phyloP scores from a whole-genome alignment of 2,329 filamentous ascomycete genomes.

The Drechslerella dactyloides region DNA sequence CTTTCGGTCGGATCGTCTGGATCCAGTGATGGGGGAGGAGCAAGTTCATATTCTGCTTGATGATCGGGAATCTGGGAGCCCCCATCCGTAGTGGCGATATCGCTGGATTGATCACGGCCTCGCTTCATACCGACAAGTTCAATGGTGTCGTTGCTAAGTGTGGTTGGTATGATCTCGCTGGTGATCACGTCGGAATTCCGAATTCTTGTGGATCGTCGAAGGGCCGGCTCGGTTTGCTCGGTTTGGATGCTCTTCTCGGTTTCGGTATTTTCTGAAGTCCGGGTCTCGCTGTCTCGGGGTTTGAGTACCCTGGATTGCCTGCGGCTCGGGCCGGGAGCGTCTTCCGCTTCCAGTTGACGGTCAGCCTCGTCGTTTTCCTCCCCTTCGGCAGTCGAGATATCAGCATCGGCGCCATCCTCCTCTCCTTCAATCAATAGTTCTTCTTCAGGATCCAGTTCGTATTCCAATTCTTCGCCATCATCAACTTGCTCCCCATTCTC shows the following conservation, averaged over 20 bases:
- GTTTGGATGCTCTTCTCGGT: conserved; percentile 2
- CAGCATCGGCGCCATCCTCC: neutral
- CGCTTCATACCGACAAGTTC: conserved; percentile 37
- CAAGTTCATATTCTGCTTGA: conserved; percentile 25
- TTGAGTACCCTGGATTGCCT: neutral
- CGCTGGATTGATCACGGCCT: conserved; percentile 34
- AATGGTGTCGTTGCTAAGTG: conserved; percentile 18
- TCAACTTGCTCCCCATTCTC: conserved; percentile 11
- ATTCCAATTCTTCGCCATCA: conserved; percentile 21
- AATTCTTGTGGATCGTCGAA: conserved; percentile 36
- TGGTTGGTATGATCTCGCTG: conserved; percentile 4
- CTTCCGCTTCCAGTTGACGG: neutral
- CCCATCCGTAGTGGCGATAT: conserved; percentile 32
- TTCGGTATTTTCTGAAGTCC: conserved; percentile 2
- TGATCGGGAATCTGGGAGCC: conserved; percentile 24
- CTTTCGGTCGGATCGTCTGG: conserved; percentile 27
- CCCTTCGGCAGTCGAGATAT: neutral
- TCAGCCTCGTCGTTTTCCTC: conserved; percentile 9
- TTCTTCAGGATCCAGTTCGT: conserved; percentile 9
- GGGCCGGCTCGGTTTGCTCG: conserved; percentile 13
- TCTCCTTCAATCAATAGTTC: conserved; percentile 11
- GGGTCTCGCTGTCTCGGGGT: conserved; percentile 2
- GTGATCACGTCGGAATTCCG: conserved; percentile 20
- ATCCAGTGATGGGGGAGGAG: conserved; percentile 8
- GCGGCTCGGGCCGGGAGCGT: neutral